phyloP scores from a whole-genome alignment of 805 yeast species.

The Priceomyces castillae region DNA sequence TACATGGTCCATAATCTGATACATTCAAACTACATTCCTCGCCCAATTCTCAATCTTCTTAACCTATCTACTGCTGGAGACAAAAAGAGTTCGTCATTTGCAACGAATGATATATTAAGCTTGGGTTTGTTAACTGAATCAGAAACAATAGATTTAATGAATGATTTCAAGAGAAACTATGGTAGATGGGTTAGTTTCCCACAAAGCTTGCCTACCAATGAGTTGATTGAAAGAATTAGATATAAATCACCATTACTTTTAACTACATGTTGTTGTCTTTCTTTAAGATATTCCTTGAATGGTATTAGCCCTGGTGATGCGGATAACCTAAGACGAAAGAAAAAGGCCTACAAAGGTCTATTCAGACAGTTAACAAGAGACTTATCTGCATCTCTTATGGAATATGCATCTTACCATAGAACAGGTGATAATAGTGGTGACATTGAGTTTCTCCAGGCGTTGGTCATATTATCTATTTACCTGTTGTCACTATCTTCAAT shows the following conservation, averaged over 20 bases:
- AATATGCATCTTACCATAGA: slow-evolving; percentile 23
- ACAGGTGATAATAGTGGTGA: slow-evolving; percentile 19
- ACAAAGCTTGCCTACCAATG: slow-evolving; percentile 44
- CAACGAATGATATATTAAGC: slow-evolving; percentile 46
- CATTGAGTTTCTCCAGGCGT: slow-evolving; percentile 64
- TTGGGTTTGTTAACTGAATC: slow-evolving; percentile 46
- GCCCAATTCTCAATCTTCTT: slow-evolving; percentile 34
- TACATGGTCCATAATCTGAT: slow-evolving; percentile 35
- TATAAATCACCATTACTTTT: slow-evolving; percentile 58
- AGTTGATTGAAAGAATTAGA: slow-evolving; percentile 48
- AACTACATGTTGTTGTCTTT: slow-evolving; percentile 62
- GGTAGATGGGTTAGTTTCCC: slow-evolving; percentile 81
- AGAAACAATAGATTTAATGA: slow-evolving; percentile 51
- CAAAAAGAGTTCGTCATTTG: slow-evolving; percentile 7
- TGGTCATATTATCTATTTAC: slow-evolving; percentile 64
- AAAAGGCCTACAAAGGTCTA: slow-evolving; percentile 40
- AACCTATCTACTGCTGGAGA: slow-evolving; percentile 8
- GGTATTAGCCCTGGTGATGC: slow-evolving; percentile 25
- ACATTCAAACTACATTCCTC: slow-evolving; percentile 26
- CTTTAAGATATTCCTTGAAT: slow-evolving; percentile 49
- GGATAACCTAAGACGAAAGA: slow-evolving; percentile 18
- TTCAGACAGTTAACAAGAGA: slow-evolving; percentile 49
- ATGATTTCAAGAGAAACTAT: slow-evolving; percentile 61
- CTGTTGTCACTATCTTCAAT: slow-evolving; percentile 56
- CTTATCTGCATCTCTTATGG: slow-evolving; percentile 42